Evolutionary conservation across 371 early-diverging fungal species (phyloP), one percentile per base, ranked within the genome.

Genomic region (Rhizopus arrhizus): DNA sequence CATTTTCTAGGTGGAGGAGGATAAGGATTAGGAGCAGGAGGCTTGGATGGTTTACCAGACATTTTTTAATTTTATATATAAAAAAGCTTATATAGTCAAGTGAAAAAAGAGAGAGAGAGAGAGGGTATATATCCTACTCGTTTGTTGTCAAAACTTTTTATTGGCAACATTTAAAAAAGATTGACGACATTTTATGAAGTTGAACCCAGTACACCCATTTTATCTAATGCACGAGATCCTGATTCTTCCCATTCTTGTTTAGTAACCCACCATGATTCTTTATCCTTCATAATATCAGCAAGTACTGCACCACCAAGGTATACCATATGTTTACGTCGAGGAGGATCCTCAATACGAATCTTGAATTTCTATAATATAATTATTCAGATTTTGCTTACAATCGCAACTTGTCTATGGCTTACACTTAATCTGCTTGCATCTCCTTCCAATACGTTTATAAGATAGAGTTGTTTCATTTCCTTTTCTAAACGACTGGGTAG

Each of bases 261-360:
- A 38, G 95, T 87, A 42, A 98, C 88, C 99, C 99, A 98, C 80
- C 94, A 91, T 7, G 80, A 69, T 47, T 92, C 92, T 62, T 91
- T 90, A 78, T 93, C 81, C 80, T 95, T 93, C 94, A 96, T 92
- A 56, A 97, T 91, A 66, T 96, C 92, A 45, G 95, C 97, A 64
- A 98, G 81, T 13, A 98, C 97, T 56, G 99, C 96, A 41, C 99
- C 99, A 71, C 99, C 99, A 57, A 96, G 77, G 81, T 95, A 98
- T 9, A 98, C 99, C 80, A 95, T 95, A 74, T 98, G 97, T 75
- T 92, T 95, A 75, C 99, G 93, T 70, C 94, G 87, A 41, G 99
- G 99, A 53, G 98, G 98, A 72, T 97, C 98, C 71, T 95, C 95
- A 68, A 98, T 95, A 64, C 92, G 89, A 61, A 98, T 89, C 79